A percentile compares a stretch with the other conserved stretches of the same genome.
These are phyloP conservation scores for Syzygium grande DNA, from an alignment of 345 rosid genomes.

Conservation along the genomic window DNA sequence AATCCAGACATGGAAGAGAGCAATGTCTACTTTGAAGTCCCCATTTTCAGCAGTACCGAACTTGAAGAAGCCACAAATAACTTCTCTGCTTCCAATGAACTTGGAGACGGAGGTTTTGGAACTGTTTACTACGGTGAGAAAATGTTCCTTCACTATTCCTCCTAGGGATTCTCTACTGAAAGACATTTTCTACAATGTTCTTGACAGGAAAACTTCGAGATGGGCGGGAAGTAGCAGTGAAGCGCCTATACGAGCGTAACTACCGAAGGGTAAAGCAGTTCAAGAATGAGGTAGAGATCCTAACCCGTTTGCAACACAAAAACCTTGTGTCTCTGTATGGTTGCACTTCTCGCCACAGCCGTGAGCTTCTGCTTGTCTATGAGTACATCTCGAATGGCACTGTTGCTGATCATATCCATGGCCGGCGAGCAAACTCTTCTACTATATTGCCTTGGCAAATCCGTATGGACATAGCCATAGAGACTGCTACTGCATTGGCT, in stretches of 20 bases:
- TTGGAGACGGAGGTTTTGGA: conserved; percentile 68
- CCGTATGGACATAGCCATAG: conserved; percentile 2
- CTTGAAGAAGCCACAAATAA: conserved; percentile 44
- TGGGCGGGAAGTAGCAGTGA: conserved; percentile 27
- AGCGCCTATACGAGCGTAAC: conserved; percentile 19
- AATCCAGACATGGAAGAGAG: conserved; percentile 26
- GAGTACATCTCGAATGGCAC: conserved; percentile 10
- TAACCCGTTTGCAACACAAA: conserved; percentile 21
- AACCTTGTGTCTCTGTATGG: conserved; percentile 29
- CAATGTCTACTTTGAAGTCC: conserved; percentile 25
- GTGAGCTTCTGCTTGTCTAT: conserved; percentile 21
- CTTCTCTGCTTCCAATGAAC: conserved; percentile 28
- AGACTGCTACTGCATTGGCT: conserved; percentile 5
- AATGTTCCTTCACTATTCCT: neutral
- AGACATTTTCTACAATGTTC: neutral
- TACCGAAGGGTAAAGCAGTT: conserved; percentile 15
- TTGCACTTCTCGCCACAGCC: conserved; percentile 28
- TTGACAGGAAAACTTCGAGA: conserved; percentile 13
- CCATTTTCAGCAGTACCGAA: conserved; percentile 39
- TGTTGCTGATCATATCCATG: conserved; percentile 6
- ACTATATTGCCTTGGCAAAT: conserved; percentile 1
- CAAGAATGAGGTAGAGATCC: conserved; percentile 23
- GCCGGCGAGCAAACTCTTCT: neutral
- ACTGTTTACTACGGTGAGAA: conserved; percentile 50
- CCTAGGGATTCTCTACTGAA: neutral